phyloP scores from a whole-genome alignment of 2,329 filamentous ascomycete genomes.

The Trichoderma arundinaceum region DNA sequence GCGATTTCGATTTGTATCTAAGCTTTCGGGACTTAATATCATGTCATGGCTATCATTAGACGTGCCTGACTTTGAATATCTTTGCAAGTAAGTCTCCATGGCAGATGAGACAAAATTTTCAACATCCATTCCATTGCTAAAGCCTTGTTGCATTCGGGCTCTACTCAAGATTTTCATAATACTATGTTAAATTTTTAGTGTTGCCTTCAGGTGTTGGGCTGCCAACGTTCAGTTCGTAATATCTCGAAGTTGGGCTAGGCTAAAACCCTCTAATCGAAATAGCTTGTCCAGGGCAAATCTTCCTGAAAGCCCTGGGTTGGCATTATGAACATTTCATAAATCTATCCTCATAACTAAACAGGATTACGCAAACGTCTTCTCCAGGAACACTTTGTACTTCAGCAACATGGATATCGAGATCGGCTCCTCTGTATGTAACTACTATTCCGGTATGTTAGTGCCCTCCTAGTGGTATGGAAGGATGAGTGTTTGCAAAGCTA shows the following conservation, averaged over 20 bases:
- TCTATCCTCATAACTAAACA: conserved; percentile 11
- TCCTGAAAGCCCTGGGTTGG: conserved; percentile 6
- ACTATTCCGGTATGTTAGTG: conserved; percentile 43
- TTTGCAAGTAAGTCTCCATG: not conserved
- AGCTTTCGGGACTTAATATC: not conserved
- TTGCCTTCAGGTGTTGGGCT: not conserved
- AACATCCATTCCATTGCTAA: conserved; percentile 13
- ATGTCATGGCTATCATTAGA: conserved; percentile 4
- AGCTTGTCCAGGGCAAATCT: conserved; percentile 10
- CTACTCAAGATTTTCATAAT: not conserved
- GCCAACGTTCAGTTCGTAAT: not conserved
- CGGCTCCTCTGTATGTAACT: not conserved
- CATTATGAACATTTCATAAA: conserved; percentile 15
- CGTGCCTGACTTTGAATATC: not conserved
- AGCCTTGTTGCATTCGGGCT: not conserved
- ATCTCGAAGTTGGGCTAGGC: not conserved
- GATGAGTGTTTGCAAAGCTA: no score
- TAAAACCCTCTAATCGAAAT: conserved; percentile 14
- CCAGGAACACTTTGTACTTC: conserved; percentile 12
- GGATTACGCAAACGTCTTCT: conserved; percentile 21
- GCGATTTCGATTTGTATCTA: not conserved
- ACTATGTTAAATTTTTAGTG: not conserved
- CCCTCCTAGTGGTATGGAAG: not conserved
- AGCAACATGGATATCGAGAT: conserved; percentile 13
- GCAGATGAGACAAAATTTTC: conserved; percentile 4